Conservation (phyloP, 176 grass and related monocot species). For the Secale cereale region DNA sequence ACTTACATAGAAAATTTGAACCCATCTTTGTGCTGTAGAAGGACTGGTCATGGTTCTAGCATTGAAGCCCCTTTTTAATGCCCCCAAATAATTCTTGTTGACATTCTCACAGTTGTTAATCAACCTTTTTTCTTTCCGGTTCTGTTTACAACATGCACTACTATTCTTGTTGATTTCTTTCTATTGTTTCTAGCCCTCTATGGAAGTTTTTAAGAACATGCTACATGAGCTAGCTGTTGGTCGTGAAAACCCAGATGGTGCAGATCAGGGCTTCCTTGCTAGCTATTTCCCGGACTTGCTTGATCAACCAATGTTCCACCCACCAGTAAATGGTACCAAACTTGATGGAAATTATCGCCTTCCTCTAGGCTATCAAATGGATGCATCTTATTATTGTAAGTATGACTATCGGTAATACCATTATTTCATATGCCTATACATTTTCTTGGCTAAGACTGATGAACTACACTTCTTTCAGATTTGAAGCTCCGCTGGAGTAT, state of each 20-base stretch:
- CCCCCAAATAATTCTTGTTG: not conserved
- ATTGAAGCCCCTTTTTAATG: not conserved
- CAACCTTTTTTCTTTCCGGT: not conserved
- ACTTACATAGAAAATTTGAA: not conserved
- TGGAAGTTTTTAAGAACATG: conserved; percentile 80
- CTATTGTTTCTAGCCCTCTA: conserved; percentile 63
- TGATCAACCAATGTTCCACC: conserved; percentile 81
- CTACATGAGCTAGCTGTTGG: conserved; percentile 73
- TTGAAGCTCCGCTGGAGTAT: conserved; percentile 94
- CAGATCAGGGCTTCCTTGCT: conserved; percentile 82
- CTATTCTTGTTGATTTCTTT: not conserved
- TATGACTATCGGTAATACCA: conserved; percentile 8
- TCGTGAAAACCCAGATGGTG: conserved; percentile 85
- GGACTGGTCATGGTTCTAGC: not conserved
- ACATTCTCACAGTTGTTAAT: not conserved
- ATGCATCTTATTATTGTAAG: conserved; percentile 93
- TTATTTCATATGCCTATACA: not conserved
- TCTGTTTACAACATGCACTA: not conserved
- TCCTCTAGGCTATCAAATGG: conserved; percentile 99
- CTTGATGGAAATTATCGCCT: conserved; percentile 78
- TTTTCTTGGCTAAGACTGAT: conserved; percentile 30
- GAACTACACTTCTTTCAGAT: conserved; percentile 42
- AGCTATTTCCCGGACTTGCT: conserved; percentile 90
- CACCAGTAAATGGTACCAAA: conserved; percentile 78
- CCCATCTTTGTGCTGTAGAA: not conserved